A percentile compares a stretch with the other conserved stretches of the same genome.
Evolutionary conservation across 2,329 filamentous ascomycete genomes (phyloP).

Genomic region (Cercospora sp.): DNA sequence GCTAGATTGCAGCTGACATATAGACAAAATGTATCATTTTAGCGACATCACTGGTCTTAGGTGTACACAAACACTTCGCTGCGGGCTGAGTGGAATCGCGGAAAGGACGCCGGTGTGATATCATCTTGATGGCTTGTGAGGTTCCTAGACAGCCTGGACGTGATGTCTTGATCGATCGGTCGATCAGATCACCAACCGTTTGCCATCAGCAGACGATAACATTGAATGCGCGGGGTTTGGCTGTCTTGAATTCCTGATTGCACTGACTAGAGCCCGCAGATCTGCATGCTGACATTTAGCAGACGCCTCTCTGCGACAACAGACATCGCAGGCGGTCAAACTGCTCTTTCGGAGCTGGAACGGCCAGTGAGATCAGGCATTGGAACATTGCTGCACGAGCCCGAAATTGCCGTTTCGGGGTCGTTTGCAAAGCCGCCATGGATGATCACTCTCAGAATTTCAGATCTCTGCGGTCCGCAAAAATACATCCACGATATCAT

Average conservation of each 20-base stretch:
- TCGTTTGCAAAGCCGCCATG: not conserved
- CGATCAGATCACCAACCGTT: not conserved
- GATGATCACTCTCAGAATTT: not conserved
- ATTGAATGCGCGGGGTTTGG: not conserved
- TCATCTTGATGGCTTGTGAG: not conserved
- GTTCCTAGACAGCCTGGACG: not conserved
- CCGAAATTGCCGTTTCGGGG: not conserved
- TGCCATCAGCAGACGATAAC: not conserved
- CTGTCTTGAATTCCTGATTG: not conserved
- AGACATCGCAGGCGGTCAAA: not conserved
- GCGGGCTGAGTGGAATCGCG: not conserved
- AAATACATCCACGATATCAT: not conserved
- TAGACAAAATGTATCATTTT: conserved; percentile 17
- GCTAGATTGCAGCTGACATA: conserved; percentile 17
- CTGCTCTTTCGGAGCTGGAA: not conserved
- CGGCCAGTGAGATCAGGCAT: not conserved
- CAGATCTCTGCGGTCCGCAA: not conserved
- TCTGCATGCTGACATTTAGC: not conserved
- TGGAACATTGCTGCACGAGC: not conserved
- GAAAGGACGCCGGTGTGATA: not conserved
- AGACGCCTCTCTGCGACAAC: not conserved
- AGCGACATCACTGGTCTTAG: not conserved
- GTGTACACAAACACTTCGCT: not conserved
- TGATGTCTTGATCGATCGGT: not conserved
- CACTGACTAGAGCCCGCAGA: not conserved